Base-by-base conservation (phyloP, 1,284 basidiomycete species). In the Ceraceosorus guamensis region DNA sequence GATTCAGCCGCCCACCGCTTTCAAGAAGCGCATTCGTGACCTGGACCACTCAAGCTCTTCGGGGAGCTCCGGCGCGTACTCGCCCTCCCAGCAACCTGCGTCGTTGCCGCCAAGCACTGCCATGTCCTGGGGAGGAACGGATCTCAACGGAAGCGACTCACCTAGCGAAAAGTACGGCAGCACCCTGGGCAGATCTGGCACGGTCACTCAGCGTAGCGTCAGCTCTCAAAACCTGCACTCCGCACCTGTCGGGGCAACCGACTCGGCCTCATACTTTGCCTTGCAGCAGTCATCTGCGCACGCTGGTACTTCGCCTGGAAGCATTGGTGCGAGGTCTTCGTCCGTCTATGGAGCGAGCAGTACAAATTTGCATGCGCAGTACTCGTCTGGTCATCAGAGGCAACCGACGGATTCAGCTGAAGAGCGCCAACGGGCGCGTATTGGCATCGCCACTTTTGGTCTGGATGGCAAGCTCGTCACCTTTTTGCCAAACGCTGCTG, bases 381-480 rank as follows among this genome's bases (percentile, higher is more conserved):
- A 24, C 59, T 45, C 46, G 60, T 34, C 56, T 54, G 11, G 56
- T 56, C 24, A 24, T 24, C 24, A 24, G 24, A 24, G 24, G 24
- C 43, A 49, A 56, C 39, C 41, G 18, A 33, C 50, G 7, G 71
- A 73, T 47, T 62, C 65, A 44, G 54, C 65, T 34, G 62, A 71
- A 48, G 65, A 73, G 13, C 64, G 65, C 35, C 56, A 60, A 14
- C 48, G 52, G n/a, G 63, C 63, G 24, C 60, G 56, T 4, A 66
- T 75, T 24, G 71, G 72, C 3, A 41, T 74, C 39, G 70, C 60
- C 14, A 59, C 60, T 48, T 76, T 76, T 35, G 71, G 70, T n/a
- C 56, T 72, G 30, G 72, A 67, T 18, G 72, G 73, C 37, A 62
- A 72, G 58, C 60, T 76, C 1, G 59, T 71, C 35, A 67, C 66